Conservation (phyloP, 164 flowering plant genomes). For the Warburgia ugandensis region DNA sequence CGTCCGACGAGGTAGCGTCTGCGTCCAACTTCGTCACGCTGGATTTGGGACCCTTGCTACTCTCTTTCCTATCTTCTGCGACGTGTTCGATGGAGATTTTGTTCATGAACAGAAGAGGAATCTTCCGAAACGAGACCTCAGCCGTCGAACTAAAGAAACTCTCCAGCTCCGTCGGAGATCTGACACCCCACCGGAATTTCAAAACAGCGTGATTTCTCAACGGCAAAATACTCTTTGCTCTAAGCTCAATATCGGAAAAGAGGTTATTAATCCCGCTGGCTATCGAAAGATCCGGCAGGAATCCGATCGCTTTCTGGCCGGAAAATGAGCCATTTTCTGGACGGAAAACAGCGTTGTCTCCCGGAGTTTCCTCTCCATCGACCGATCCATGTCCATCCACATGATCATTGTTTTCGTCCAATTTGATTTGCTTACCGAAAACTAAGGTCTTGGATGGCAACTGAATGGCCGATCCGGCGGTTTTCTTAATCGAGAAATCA, state of each 20-base stretch:
- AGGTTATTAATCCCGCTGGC: slow-evolving; percentile 10
- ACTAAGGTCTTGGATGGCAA: background rate
- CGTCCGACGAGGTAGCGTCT: slow-evolving; percentile 27
- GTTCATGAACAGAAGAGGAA: slow-evolving; percentile 56
- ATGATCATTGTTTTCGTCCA: slow-evolving; percentile 15
- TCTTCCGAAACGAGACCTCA: slow-evolving; percentile 23
- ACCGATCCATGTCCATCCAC: slow-evolving; percentile 14
- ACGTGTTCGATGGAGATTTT: slow-evolving; percentile 69
- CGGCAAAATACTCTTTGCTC: slow-evolving; percentile 51
- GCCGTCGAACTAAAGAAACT: slow-evolving; percentile 18
- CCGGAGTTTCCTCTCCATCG: slow-evolving; percentile 8
- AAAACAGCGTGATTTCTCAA: slow-evolving; percentile 33
- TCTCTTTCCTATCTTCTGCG: slow-evolving; percentile 15
- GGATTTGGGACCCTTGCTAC: background rate
- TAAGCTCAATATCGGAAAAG: slow-evolving; percentile 39
- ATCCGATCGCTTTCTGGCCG: slow-evolving; percentile 6
- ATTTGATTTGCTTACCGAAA: slow-evolving; percentile 21
- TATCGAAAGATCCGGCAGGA: slow-evolving; percentile 1
- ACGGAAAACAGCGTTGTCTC: slow-evolving; percentile 8
- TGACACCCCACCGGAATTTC: slow-evolving; percentile 54
- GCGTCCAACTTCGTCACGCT: background rate
- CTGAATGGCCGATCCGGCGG: slow-evolving; percentile 7
- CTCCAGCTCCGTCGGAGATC: slow-evolving; percentile 37
- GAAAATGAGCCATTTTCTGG: slow-evolving; percentile 6
- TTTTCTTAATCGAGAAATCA: slow-evolving; percentile 53